Evolutionary conservation across 768 basidiomycete species (phyloP), one percentile per base, ranked within the genome.

Genomic region (Pseudohyphozyma bogoriensis): DNA sequence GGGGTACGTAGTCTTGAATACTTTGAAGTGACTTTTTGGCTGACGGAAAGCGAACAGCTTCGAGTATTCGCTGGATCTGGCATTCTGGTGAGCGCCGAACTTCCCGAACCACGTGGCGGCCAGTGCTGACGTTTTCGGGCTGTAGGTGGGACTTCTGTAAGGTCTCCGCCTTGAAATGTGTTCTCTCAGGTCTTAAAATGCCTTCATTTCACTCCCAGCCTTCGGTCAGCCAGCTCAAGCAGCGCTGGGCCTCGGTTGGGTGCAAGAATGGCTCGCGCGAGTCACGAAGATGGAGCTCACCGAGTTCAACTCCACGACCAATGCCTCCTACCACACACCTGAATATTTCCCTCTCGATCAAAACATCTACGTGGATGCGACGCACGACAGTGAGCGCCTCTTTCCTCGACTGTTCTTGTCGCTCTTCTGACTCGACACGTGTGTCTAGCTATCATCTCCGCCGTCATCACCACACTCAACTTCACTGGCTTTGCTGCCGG

Each of bases 181-280:
- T n/a, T n/a, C n/a, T n/a, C n/a, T n/a, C n/a, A n/a, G n/a, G n/a
- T n/a, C n/a, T n/a, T n/a, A n/a, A 58, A 57, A 18, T 33, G 18
- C 22, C 2, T 85, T n/a, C n/a, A n/a, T n/a, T n/a, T n/a, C n/a
- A n/a, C n/a, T n/a, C n/a, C 82, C 7, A 83, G 84, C 9, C 5
- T 92, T 85, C 71, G 91, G 93, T 4, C 85, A 84, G 3, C 86
- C 90, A 0, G 78, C 87, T 9, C 84, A 83, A 2, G 81, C 85
- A 15, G 75, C 74, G 0, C 29, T 63, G 49, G 76, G 75, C 5
- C 65, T 71, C 13, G 75, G 74, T 24, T 76, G 72, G 89, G 29
- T 51, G 10, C 85, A 90, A 72, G 89, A 93, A 71, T 78, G 91
- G 28, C 73, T 93, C 24, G 83, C 89, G 0, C 82, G 90, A 15